These are phyloP conservation scores for Leishmania gerbilli DNA, from an alignment of 208 protist species.

Conservation along the genomic window DNA sequence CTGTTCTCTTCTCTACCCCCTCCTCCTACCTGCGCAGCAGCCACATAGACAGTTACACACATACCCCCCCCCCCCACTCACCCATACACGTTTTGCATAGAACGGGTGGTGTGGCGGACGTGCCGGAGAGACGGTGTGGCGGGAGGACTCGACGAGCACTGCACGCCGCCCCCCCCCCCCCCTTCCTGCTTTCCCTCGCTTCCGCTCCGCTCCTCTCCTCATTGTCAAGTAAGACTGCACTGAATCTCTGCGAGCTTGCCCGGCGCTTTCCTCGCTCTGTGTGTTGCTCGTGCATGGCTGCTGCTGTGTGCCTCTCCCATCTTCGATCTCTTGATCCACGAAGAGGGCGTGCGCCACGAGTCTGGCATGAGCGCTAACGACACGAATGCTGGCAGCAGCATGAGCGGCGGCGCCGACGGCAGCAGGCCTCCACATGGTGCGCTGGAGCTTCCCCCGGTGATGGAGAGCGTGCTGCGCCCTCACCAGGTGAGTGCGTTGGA, in stretches of 20 bases:
- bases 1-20: background rate
- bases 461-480: slow-evolving; percentile 45
- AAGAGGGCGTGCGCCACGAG: background rate
- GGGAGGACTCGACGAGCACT: background rate
- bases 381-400: background rate
- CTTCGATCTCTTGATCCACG: background rate
- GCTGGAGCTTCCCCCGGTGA: slow-evolving; percentile 32
- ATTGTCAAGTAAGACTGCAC: background rate
- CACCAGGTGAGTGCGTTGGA: slow-evolving; percentile 79
- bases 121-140: background rate
- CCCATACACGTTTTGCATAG: background rate
- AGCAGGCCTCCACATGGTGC: background rate
- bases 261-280: background rate
- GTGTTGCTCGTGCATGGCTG: background rate
- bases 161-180: background rate
- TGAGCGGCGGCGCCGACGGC: background rate
- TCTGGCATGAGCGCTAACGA: background rate
- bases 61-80: background rate
- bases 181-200: background rate
- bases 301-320: background rate
- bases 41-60: background rate
- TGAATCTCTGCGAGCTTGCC: background rate
- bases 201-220: background rate
- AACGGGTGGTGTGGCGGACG: background rate
- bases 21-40: background rate